These are phyloP conservation scores for Colletotrichum coccodes DNA, from an alignment of 2,329 filamentous ascomycete species.

Conservation along the genomic window DNA sequence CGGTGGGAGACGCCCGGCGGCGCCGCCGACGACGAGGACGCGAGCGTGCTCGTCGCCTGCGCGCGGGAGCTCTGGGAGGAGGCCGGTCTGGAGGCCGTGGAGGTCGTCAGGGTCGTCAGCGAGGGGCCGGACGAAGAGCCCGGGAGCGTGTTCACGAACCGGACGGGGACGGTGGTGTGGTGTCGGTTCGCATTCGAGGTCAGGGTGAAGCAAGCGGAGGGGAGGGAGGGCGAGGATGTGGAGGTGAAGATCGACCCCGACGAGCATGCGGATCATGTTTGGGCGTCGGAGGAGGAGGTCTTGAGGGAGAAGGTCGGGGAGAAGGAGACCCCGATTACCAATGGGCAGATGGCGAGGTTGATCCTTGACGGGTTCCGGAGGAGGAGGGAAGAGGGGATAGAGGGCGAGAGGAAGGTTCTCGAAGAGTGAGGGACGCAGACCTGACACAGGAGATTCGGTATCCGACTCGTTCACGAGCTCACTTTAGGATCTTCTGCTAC, in stretches of 20 bases:
- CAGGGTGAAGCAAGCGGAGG: constrained; percentile 38
- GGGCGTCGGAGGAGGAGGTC: constrained; percentile 51
- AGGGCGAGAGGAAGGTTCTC: background rate
- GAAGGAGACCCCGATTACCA: constrained; percentile 42
- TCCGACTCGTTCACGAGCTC: background rate
- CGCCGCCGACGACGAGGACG: constrained; percentile 53
- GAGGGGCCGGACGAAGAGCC: constrained; percentile 37
- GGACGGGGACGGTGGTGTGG: constrained; percentile 42
- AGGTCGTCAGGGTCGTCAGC: constrained; percentile 42
- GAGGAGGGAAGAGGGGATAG: constrained; percentile 32
- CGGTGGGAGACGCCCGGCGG: constrained; percentile 62
- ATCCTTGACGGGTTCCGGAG: constrained; percentile 44
- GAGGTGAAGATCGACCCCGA: constrained; percentile 48
- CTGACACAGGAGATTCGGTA: too few relatives aligned
- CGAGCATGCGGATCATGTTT: constrained; percentile 52
- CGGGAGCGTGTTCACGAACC: constrained; percentile 45
- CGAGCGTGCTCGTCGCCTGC: constrained; percentile 52
- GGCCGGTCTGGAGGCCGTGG: constrained; percentile 47
- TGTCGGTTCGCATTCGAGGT: constrained; percentile 50
- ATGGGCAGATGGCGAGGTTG: constrained; percentile 38
- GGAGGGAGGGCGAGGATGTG: constrained; percentile 5
- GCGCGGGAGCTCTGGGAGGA: constrained; percentile 61
- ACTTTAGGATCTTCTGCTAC: too few relatives aligned
- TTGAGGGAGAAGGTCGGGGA: constrained; percentile 39
- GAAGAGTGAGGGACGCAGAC: background rate